phyloP scores from a whole-genome alignment of 331 rosid genomes.

The Ulmus americana region DNA sequence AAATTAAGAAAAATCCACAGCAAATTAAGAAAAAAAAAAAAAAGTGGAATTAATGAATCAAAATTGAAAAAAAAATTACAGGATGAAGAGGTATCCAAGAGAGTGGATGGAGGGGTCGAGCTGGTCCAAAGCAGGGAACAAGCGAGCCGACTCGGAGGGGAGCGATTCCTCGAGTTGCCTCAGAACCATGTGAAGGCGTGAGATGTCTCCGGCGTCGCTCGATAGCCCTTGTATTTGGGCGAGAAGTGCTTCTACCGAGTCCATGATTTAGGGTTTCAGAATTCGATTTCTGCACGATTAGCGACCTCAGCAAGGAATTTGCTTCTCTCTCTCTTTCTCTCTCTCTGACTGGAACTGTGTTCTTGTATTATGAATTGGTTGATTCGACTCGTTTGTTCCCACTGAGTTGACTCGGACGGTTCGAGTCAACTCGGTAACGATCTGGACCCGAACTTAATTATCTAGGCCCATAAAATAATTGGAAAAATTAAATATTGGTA shows the following conservation, averaged over 20 bases:
- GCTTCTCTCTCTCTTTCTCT: background rate
- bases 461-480: too few species aligned
- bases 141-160: conserved; percentile 46
- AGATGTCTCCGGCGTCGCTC: conserved; percentile 47
- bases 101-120: conserved; percentile 68
- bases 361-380: background rate
- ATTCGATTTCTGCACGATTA: background rate
- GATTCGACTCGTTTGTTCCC: background rate
- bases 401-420: conserved; percentile 5
- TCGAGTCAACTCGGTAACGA: background rate
- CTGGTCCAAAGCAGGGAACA: conserved; percentile 46
- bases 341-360: background rate
- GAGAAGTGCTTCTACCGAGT: conserved; percentile 46
- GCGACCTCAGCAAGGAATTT: background rate
- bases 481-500: too few species aligned
- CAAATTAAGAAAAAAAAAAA: background rate
- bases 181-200: conserved; percentile 56
- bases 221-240: conserved; percentile 78
- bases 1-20: background rate
- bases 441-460: background rate
- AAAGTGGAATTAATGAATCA: background rate
- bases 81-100: conserved; percentile 68
- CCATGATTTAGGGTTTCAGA: conserved; percentile 20
- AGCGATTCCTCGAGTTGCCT: conserved; percentile 64
- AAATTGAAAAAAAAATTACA: conserved; percentile 40